phyloP scores from a whole-genome alignment of 2,329 filamentous ascomycete species.

The Microascus cirrosus region DNA sequence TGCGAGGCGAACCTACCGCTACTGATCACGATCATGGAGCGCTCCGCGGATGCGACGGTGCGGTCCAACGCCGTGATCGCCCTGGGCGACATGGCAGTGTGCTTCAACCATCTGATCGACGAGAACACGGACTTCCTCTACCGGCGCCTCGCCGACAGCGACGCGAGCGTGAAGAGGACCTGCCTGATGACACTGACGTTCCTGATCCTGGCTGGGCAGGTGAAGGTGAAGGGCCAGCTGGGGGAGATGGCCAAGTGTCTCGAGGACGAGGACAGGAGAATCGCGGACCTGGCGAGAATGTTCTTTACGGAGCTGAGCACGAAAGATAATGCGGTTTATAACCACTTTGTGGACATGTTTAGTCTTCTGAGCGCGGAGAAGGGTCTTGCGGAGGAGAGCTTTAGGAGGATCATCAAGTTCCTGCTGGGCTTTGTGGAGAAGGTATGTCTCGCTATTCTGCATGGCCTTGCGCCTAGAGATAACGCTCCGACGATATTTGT shows the following conservation, averaged over 20 bases:
- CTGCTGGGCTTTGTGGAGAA: slow-evolving; percentile 95
- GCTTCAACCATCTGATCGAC: slow-evolving; percentile 98
- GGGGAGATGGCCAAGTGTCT: slow-evolving; percentile 99
- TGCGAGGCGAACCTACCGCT: slow-evolving; percentile 88
- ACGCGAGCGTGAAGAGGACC: slow-evolving; percentile 86
- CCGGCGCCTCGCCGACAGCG: slow-evolving; percentile 77
- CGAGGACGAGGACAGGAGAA: slow-evolving; percentile 89
- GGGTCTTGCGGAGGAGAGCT: slow-evolving; percentile 70
- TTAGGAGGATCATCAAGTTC: slow-evolving; percentile 83
- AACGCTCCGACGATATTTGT: not conserved
- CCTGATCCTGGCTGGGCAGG: slow-evolving; percentile 89
- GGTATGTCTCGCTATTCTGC: slow-evolving; percentile 37
- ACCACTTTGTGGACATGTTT: slow-evolving; percentile 99
- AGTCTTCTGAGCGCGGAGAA: slow-evolving; percentile 77
- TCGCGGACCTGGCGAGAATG: slow-evolving; percentile 89
- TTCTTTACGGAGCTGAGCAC: slow-evolving; percentile 97
- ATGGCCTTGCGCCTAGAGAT: not conserved
- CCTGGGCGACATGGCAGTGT: slow-evolving; percentile 96
- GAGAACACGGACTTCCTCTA: slow-evolving; percentile 99
- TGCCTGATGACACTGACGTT: slow-evolving; percentile 98
- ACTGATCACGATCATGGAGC: slow-evolving; percentile 95
- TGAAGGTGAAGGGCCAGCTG: slow-evolving; percentile 97
- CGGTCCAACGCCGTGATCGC: slow-evolving; percentile 95
- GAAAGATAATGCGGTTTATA: slow-evolving; percentile 98
- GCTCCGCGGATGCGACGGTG: slow-evolving; percentile 82